Conservation (phyloP, 2,329 filamentous ascomycete species). For the Neonectria faginata region DNA sequence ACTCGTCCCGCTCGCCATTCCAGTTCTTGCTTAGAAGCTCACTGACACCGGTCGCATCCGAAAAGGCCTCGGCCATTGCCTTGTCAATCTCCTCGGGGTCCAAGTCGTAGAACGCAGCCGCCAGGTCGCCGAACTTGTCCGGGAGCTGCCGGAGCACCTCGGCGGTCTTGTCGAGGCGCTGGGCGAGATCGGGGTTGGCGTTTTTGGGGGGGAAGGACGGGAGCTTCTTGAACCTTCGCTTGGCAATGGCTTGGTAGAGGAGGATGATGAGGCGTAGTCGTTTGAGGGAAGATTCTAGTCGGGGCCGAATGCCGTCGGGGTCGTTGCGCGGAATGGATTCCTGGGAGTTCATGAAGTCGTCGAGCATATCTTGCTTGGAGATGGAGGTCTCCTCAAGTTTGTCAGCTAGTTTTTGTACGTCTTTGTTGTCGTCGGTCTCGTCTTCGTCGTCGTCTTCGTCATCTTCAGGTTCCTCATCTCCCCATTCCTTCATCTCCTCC, state of each 20-base stretch:
- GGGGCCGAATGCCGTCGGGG: slow-evolving; percentile 71
- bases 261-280: slow-evolving; percentile 75
- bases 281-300: slow-evolving; percentile 73
- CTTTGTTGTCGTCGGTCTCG: slow-evolving; percentile 49
- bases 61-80: slow-evolving; percentile 69
- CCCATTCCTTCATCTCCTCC: slow-evolving; percentile 89
- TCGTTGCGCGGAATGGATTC: slow-evolving; percentile 73
- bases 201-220: slow-evolving; percentile 56
- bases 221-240: slow-evolving; percentile 74
- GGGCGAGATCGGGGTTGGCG: slow-evolving; percentile 48
- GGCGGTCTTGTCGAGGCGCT: slow-evolving; percentile 68
- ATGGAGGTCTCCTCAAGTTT: slow-evolving; percentile 47
- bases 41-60: slow-evolving; percentile 67
- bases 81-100: slow-evolving; percentile 69
- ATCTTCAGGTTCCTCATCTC: slow-evolving; percentile 75
- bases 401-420: slow-evolving; percentile 57
- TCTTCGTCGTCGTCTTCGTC: slow-evolving; percentile 64
- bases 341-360: slow-evolving; percentile 74
- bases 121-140: slow-evolving; percentile 76
- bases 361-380: slow-evolving; percentile 69
- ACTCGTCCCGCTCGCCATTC: slow-evolving; percentile 77
- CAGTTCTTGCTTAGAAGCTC: slow-evolving; percentile 70
- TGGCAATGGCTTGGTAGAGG: slow-evolving; percentile 76
- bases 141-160: slow-evolving; percentile 69
- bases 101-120: slow-evolving; percentile 78